phyloP scores from a whole-genome alignment of 1,284 basidiomycete species.

The Pholiota adiposa region DNA sequence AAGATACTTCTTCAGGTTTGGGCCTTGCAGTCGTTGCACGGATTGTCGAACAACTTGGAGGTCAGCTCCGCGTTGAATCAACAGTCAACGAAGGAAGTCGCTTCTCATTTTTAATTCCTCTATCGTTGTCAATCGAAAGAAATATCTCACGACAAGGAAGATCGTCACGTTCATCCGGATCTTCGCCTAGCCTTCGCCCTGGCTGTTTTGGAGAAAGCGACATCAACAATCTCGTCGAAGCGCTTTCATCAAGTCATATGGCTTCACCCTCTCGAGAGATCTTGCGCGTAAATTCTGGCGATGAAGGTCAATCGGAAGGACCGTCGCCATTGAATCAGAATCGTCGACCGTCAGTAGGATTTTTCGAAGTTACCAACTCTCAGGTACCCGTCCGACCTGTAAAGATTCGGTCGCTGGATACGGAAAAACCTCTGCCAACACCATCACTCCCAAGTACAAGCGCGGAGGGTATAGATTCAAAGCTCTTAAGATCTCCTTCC shows the following conservation, averaged over 20 bases:
- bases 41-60: conserved; percentile 82
- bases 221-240: conserved; percentile 72
- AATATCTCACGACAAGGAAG: conserved; percentile 8
- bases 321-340: neutral
- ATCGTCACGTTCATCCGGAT: conserved; percentile 25
- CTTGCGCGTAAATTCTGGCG: neutral
- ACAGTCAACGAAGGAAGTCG: conserved; percentile 70
- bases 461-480: neutral
- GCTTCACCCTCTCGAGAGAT: neutral
- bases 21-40: conserved; percentile 83
- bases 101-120: conserved; percentile 76
- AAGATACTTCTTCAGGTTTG: conserved; percentile 48
- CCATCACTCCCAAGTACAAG: neutral
- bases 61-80: conserved; percentile 82
- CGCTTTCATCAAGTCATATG: conserved; percentile 52
- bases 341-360: neutral
- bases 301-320: neutral
- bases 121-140: conserved; percentile 42
- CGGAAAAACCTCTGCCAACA: neutral
- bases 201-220: conserved; percentile 36
- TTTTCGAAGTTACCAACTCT: neutral
- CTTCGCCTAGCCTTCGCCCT: conserved; percentile 23
- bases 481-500: neutral
- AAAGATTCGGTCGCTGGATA: neutral
- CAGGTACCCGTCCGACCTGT: neutral